Percentiles rank a stretch among this genome's conserved stretches.
Evolutionary conservation across 306 rosid species (phyloP).

Genomic region (Cyclanthera cordifolia): DNA sequence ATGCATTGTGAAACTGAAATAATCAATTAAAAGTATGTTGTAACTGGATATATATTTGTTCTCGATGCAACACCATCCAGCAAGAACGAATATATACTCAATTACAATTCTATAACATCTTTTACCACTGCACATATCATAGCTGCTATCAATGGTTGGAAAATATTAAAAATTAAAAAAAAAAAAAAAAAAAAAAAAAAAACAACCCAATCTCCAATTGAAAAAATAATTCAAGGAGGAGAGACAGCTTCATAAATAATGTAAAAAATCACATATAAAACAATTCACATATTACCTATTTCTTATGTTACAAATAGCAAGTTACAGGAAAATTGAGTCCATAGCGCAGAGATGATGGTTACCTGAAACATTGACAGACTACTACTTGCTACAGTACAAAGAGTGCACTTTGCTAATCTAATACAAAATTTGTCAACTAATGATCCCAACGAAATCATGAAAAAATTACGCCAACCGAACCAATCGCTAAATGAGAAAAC

Average conservation of each 20-base stretch:
- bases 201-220: too few relatives aligned
- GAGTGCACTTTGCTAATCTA: constrained; percentile 8
- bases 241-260: too few relatives aligned
- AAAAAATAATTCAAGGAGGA: background rate
- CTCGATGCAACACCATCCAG: too few relatives aligned
- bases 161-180: too few relatives aligned
- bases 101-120: too few relatives aligned
- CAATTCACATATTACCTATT: constrained; percentile 10
- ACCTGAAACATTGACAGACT: constrained; percentile 11
- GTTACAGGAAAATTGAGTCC: constrained; percentile 21
- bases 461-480: background rate
- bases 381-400: constrained; percentile 24
- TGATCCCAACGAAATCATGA: constrained; percentile 15
- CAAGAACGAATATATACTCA: too few relatives aligned
- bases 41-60: too few relatives aligned
- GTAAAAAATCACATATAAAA: background rate
- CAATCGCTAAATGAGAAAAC: constrained; percentile 2
- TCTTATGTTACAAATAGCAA: constrained; percentile 48
- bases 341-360: background rate
- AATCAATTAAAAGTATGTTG: too few relatives aligned
- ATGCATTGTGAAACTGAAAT: too few relatives aligned
- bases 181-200: too few relatives aligned
- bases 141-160: too few relatives aligned
- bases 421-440: constrained; percentile 33
- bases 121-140: too few relatives aligned